Evolutionary conservation across 1,139 yeast genomes (phyloP).

Genomic region (Candida labiduridarum): DNA sequence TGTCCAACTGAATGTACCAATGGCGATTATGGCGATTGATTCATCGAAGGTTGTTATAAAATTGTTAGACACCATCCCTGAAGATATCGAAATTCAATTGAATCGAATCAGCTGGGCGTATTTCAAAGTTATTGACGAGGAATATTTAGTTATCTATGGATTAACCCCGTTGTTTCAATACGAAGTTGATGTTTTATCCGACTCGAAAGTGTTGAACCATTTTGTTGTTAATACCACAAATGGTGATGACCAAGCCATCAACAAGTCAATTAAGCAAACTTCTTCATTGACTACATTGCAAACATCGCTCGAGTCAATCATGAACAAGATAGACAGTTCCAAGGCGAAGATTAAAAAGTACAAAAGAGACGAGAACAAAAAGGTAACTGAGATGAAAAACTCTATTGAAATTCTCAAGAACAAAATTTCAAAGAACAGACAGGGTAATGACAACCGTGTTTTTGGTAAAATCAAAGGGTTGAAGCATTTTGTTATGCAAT

Average conservation of each 20-base stretch:
- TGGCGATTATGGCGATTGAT: conserved; percentile 34
- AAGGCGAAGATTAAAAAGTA: conserved; percentile 56
- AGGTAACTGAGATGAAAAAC: conserved; percentile 50
- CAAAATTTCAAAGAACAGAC: conserved; percentile 44
- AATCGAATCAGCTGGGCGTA: conserved; percentile 64
- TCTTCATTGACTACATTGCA: conserved; percentile 63
- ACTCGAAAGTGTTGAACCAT: conserved; percentile 27
- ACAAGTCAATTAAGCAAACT: conserved; percentile 38
- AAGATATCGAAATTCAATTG: conserved; percentile 49
- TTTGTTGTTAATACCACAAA: conserved; percentile 34
- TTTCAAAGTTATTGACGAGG: conserved; percentile 49
- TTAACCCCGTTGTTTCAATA: conserved; percentile 69
- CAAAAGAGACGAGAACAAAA: conserved; percentile 64
- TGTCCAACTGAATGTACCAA: conserved; percentile 14
- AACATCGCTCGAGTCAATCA: conserved; percentile 62
- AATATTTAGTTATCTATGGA: conserved; percentile 57
- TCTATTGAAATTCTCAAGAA: conserved; percentile 60
- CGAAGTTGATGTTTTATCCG: conserved; percentile 56
- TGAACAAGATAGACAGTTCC: conserved; percentile 54
- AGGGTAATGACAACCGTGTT: conserved; percentile 31
- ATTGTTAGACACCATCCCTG: conserved; percentile 24
- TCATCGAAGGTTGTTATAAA: conserved; percentile 44
- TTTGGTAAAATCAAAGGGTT: conserved; percentile 46
- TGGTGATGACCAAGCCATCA: conserved; percentile 29
- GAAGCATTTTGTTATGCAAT: conserved; percentile 43